A percentile compares a stretch with the other conserved stretches of the same genome.
These are phyloP conservation scores for Aureobasidium sp. DNA, from an alignment of 2,329 filamentous ascomycete genomes.

Conservation along the genomic window DNA sequence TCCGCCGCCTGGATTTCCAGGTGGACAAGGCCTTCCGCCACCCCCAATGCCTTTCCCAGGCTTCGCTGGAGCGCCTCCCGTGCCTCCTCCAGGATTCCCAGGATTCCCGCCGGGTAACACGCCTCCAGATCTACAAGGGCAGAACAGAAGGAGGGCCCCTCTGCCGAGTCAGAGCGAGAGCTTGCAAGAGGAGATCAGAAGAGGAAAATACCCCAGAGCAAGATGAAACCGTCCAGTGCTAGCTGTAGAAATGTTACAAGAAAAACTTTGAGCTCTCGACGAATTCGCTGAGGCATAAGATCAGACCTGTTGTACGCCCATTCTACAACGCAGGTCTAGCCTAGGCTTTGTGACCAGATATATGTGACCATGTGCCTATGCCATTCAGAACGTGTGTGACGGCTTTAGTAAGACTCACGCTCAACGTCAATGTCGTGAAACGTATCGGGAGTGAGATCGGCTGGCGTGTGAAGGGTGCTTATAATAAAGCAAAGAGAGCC, in stretches of 20 bases:
- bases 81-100: constrained; percentile 25
- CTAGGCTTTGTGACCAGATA: neutral
- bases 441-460: neutral
- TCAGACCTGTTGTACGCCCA: neutral
- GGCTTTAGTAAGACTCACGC: neutral
- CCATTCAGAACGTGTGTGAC: neutral
- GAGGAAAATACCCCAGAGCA: constrained; percentile 42
- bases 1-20: constrained; percentile 24
- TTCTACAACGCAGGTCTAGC: neutral
- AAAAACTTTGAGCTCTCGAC: neutral
- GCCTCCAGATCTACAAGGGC: neutral
- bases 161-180: constrained; percentile 81
- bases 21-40: constrained; percentile 16
- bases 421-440: neutral
- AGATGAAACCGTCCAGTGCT: neutral
- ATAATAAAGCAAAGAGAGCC: neutral
- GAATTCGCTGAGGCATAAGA: neutral
- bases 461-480: neutral
- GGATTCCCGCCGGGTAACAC: constrained; percentile 20
- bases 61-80: constrained; percentile 17
- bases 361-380: neutral
- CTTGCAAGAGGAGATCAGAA: constrained; percentile 66
- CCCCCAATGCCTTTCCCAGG: constrained; percentile 27
- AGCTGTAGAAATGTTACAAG: neutral
- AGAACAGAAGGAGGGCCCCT: constrained; percentile 55